phyloP scores from a whole-genome alignment of 1,139 yeast genomes.

The Zygosaccharomyces sapae region DNA sequence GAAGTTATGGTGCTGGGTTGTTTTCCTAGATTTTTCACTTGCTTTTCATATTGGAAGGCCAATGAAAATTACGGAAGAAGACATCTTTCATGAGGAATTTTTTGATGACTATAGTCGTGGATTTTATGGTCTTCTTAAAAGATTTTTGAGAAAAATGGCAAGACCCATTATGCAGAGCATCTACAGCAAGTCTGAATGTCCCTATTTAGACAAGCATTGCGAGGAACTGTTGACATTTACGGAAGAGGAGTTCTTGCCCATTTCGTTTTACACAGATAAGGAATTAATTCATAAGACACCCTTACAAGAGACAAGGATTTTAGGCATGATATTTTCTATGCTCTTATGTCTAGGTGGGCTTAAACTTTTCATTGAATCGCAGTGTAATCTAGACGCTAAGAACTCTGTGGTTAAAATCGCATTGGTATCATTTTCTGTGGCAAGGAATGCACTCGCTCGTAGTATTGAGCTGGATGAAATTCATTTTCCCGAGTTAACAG shows the following conservation, averaged over 20 bases:
- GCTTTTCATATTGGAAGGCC: conserved; percentile 35
- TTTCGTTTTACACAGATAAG: conserved; percentile 19
- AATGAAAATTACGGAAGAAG: conserved; percentile 22
- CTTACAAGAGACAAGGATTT: conserved; percentile 15
- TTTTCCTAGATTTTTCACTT: conserved; percentile 31
- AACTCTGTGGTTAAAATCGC: conserved; percentile 8
- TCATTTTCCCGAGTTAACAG: conserved; percentile 6
- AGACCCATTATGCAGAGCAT: conserved; percentile 22
- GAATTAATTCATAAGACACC: conserved; percentile 13
- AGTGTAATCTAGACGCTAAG: conserved; percentile 4
- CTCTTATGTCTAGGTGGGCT: conserved; percentile 15
- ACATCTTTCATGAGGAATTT: conserved; percentile 17
- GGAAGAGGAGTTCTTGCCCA: conserved; percentile 24
- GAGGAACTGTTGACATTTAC: conserved; percentile 18
- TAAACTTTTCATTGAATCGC: conserved; percentile 6
- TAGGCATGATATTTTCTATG: conserved; percentile 15
- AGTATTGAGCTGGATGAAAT: conserved; percentile 10
- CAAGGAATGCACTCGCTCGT: conserved; percentile 7
- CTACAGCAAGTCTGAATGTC: conserved; percentile 12
- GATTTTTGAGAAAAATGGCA: conserved; percentile 19
- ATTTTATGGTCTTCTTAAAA: conserved; percentile 16
- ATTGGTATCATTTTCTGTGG: conserved; percentile 11
- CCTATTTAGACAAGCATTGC: conserved; percentile 16
- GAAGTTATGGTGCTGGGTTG: conserved; percentile 31
- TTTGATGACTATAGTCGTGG: conserved; percentile 8